Conservation (phyloP, 2,329 filamentous ascomycete species). For the Fusarium redolens region DNA sequence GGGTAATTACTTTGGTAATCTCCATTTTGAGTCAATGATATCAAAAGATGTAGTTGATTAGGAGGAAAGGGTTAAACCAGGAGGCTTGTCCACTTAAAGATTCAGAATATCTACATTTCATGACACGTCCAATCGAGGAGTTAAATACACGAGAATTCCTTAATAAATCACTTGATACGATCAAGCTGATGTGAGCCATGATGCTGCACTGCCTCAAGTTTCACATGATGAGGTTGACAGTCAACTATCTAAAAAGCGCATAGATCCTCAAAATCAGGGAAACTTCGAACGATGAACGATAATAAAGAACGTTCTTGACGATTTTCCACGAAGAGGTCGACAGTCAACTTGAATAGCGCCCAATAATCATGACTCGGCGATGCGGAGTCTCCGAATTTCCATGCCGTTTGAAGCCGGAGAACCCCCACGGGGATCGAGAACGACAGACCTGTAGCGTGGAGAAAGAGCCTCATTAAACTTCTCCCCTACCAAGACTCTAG, state of each 20-base stretch:
- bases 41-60: not conserved
- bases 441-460: not conserved
- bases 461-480: slow-evolving; percentile 5
- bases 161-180: not conserved
- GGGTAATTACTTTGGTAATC: slow-evolving; percentile 8
- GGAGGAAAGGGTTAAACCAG: not conserved
- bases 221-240: slow-evolving; percentile 15
- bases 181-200: not conserved
- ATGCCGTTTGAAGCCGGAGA: not conserved
- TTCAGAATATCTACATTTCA: not conserved
- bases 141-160: not conserved
- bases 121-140: not conserved
- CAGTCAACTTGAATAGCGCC: slow-evolving; percentile 8
- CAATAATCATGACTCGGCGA: not conserved
- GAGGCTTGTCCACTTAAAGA: not conserved
- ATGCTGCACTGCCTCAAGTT: not conserved
- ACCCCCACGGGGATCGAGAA: slow-evolving; percentile 3
- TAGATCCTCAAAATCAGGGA: not conserved
- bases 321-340: not conserved
- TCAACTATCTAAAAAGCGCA: slow-evolving; percentile 1
- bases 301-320: not conserved
- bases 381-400: not conserved
- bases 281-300: not conserved
- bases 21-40: not conserved
- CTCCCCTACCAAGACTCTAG: not conserved